Base-by-base conservation (phyloP, 164 flowering plant species). In the Vitis cinerea region DNA sequence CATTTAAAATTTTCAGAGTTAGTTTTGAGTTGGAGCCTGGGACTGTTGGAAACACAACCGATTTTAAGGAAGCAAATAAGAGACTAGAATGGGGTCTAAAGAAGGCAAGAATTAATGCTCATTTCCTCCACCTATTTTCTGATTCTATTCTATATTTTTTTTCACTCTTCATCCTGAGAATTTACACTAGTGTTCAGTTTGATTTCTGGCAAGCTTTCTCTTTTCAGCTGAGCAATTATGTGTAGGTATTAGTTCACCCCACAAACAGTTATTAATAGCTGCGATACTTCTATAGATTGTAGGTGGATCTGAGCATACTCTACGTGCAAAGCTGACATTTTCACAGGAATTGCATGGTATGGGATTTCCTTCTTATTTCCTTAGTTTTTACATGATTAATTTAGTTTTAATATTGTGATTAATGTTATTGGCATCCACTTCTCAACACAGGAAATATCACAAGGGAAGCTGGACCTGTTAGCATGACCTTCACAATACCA, bases 1-100 rank as follows among this genome's bases (percentile, higher is more conserved):
- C 7, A 37, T 37, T 37, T 37, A 37, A 3, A 37, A 37, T 37
- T 37, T 37, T 37, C 88, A 93, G 98, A 80, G 98, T 82, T 71
- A 93, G 90, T 75, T 95, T 86, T 79, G 98, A 90, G 83, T 64
- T 91, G 88, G 99, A 91, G 76, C 83, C 93, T 71, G 97, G 98
- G 64, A 89, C 93, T 57, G 82, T 81, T 72, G 98, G 99, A 71
- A 89, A 91, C 77, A 83, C 85, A 62, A 86, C 99, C 57, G 97
- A 95, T 80, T 95, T 95, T 76, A 91, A 89, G 79, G 98, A 95
- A 76, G 83, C 95, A 67, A 89, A 75, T 67, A 93, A 82, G 81
- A 91, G 75, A 77, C 86, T 95, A 50, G 99, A 95, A 78, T 95
- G 99, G 98, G 79, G 82, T 65, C 62, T 93, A 71, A 95, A 89